Percentiles rank a stretch among this genome's conserved stretches.
These are phyloP conservation scores for Amoeboradix gromovi DNA, from an alignment of 371 early-diverging fungal species.

Conservation along the genomic window DNA sequence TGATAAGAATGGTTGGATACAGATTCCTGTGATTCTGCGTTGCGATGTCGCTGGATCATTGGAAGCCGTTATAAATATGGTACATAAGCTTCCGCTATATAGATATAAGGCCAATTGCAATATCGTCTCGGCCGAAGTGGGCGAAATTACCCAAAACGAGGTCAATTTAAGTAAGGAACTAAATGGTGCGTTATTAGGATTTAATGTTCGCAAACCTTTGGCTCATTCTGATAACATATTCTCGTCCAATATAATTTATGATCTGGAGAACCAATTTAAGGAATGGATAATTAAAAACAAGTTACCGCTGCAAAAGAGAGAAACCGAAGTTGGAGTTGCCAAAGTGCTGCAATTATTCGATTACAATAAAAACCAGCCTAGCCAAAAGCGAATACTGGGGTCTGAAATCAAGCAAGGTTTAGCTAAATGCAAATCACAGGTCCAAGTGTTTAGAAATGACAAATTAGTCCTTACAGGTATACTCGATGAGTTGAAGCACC, in stretches of 20 bases:
- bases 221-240: not conserved
- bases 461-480: not conserved
- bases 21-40: constrained; percentile 10
- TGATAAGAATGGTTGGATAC: constrained; percentile 2
- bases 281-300: not conserved
- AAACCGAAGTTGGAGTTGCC: not conserved
- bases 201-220: not conserved
- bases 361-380: not conserved
- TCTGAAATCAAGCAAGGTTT: not conserved
- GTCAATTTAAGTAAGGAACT: not conserved
- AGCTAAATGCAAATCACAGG: not conserved
- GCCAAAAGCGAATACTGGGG: not conserved
- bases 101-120: constrained; percentile 37
- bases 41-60: constrained; percentile 81
- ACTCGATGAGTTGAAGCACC: not conserved
- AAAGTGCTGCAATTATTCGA: not conserved
- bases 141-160: constrained; percentile 8
- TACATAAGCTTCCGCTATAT: constrained; percentile 28
- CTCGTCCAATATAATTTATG: not conserved
- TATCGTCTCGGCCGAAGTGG: constrained; percentile 48
- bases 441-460: not conserved
- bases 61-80: constrained; percentile 54
- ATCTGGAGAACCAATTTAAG: not conserved
- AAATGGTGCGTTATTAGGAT: not conserved
- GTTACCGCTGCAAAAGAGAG: not conserved